phyloP scores from a whole-genome alignment of 2,329 filamentous ascomycete genomes.

The Xylariaceae sp. region DNA sequence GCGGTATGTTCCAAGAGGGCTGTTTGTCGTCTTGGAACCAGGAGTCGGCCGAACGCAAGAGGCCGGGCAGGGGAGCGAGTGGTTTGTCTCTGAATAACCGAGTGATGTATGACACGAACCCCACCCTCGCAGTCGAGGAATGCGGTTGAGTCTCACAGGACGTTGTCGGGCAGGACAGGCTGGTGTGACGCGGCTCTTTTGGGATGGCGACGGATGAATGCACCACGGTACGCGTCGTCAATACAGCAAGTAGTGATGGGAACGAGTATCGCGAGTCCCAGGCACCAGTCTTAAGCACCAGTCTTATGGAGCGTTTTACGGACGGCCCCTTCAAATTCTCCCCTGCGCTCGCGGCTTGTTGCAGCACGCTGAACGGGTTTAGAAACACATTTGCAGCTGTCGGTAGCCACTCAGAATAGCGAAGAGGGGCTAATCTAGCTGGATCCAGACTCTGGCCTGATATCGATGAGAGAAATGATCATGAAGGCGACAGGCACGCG shows the following conservation, averaged over 20 bases:
- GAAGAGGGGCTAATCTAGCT: background rate
- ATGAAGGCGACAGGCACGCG: constrained; percentile 8
- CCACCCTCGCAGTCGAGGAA: constrained; percentile 33
- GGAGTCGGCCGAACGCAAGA: constrained; percentile 25
- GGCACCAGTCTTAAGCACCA: too few relatives aligned
- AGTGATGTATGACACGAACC: constrained; percentile 36
- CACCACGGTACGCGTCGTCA: too few relatives aligned
- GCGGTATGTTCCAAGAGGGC: constrained; percentile 27
- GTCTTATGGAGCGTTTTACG: too few relatives aligned
- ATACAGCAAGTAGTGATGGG: too few relatives aligned
- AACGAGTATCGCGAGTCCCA: background rate
- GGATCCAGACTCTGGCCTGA: constrained; percentile 12
- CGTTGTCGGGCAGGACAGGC: constrained; percentile 25
- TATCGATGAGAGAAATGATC: constrained; percentile 6
- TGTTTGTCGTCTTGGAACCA: constrained; percentile 24
- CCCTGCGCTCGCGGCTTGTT: constrained; percentile 11
- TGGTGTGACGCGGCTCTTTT: constrained; percentile 22
- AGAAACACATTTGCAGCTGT: constrained; percentile 9
- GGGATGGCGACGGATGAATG: constrained; percentile 8
- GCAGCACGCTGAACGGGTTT: constrained; percentile 10
- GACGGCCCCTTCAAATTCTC: constrained; percentile 3
- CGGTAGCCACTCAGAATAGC: constrained; percentile 14
- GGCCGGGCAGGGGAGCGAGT: constrained; percentile 26
- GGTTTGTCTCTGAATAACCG: constrained; percentile 33
- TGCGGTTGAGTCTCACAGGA: constrained; percentile 30